Percentiles rank a stretch among this genome's conserved stretches.
These are phyloP conservation scores for Schizosaccharomyces osmophilus DNA, from an alignment of 805 yeast species.

Conservation along the genomic window DNA sequence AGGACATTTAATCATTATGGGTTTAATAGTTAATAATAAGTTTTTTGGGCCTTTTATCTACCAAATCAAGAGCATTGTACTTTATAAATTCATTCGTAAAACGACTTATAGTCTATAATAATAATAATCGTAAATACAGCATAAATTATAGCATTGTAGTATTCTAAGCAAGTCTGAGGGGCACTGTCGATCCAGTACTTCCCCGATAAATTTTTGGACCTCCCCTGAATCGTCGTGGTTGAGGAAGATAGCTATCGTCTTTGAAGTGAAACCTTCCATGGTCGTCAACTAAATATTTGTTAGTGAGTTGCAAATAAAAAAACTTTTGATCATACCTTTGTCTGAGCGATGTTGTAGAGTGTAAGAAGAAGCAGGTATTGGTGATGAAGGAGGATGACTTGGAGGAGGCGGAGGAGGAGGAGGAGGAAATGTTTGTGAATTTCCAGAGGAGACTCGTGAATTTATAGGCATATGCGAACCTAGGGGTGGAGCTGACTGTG, in stretches of 20 bases:
- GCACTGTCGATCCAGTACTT: constrained; percentile 84
- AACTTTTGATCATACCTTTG: neutral
- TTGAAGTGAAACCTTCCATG: constrained; percentile 50
- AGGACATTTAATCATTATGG: neutral
- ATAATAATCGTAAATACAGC: too few species aligned
- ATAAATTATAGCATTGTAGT: neutral
- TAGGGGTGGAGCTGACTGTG: constrained; percentile 9
- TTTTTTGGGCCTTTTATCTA: neutral
- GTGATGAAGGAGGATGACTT: neutral
- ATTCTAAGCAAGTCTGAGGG: constrained; percentile 1
- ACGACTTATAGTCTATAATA: too few species aligned
- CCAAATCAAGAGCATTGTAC: too few species aligned
- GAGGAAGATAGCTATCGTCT: constrained; percentile 49
- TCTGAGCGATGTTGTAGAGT: neutral
- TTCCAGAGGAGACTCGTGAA: neutral
- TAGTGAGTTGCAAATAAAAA: neutral
- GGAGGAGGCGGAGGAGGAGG: neutral
- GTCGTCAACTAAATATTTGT: constrained; percentile 16
- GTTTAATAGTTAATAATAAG: neutral
- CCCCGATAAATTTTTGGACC: constrained; percentile 68
- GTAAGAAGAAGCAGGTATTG: neutral
- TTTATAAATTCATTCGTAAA: too few species aligned
- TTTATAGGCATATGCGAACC: neutral
- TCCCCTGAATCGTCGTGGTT: constrained; percentile 60
- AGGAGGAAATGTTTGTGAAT: neutral